A percentile compares a stretch with the other conserved stretches of the same genome.
These are phyloP conservation scores for Auricularia heimuer DNA, from an alignment of 768 basidiomycete genomes.

Conservation along the genomic window DNA sequence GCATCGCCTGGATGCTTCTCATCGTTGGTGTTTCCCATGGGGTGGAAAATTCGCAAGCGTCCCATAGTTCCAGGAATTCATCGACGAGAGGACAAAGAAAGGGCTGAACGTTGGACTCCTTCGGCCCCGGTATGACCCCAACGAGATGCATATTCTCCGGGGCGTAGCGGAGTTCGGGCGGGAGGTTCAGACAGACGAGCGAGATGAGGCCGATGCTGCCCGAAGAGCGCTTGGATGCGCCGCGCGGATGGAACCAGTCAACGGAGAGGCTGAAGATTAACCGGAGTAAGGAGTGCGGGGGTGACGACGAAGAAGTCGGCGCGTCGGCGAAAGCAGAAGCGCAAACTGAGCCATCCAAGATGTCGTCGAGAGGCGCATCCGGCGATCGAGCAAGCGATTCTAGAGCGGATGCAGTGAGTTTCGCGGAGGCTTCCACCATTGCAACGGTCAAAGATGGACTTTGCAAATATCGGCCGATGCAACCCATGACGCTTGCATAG, in stretches of 20 bases:
- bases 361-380: background rate
- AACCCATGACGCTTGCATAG: background rate
- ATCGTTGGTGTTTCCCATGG: slow-evolving; percentile 16
- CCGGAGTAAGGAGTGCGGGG: background rate
- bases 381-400: background rate
- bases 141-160: background rate
- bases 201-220: background rate
- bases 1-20: slow-evolving; percentile 14
- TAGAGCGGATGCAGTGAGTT: background rate
- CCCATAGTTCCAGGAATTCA: background rate
- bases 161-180: background rate
- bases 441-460: background rate
- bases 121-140: background rate
- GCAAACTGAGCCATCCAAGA: background rate
- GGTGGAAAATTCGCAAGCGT: slow-evolving; percentile 17
- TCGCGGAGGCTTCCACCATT: background rate
- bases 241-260: background rate
- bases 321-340: background rate
- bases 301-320: background rate
- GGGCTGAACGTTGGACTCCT: background rate
- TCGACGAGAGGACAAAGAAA: background rate
- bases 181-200: background rate
- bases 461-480: background rate
- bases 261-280: background rate
- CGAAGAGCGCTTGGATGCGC: background rate